Evolutionary conservation across 441 rosid genomes (phyloP).

Genomic region (Theobroma grandiflorum): DNA sequence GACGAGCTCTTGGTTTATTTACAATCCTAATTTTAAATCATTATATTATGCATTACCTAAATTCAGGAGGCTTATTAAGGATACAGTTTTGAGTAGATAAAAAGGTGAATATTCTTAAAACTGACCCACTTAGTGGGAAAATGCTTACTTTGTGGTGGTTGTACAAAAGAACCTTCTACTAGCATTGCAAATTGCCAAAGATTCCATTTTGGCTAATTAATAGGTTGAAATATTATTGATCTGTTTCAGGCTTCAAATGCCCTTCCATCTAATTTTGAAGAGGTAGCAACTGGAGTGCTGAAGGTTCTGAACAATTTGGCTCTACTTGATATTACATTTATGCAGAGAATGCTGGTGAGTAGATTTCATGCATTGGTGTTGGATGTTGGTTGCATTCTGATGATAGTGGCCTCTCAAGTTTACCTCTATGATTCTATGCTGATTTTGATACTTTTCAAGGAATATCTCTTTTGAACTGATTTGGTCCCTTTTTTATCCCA

Average conservation of each 20-base stretch:
- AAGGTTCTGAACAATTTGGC: constrained; percentile 84
- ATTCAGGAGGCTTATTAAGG: not conserved
- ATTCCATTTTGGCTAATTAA: not conserved
- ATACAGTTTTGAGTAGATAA: constrained; percentile 14
- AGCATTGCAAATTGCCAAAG: not conserved
- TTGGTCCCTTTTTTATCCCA: constrained; percentile 16
- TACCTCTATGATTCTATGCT: constrained; percentile 22
- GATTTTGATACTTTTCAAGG: constrained; percentile 11
- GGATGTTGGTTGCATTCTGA: constrained; percentile 16
- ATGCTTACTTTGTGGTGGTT: not conserved
- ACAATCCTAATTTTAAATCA: not conserved
- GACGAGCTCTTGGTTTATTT: no score
- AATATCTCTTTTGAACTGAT: not conserved
- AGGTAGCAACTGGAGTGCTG: constrained; percentile 81
- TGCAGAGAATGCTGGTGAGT: constrained; percentile 81
- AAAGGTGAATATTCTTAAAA: constrained; percentile 15
- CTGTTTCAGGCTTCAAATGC: constrained; percentile 59
- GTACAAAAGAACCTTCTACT: not conserved
- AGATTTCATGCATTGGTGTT: constrained; percentile 1
- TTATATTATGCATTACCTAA: not conserved
- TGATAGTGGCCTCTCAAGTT: constrained; percentile 25
- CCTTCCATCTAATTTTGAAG: constrained; percentile 85
- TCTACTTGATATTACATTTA: constrained; percentile 61
- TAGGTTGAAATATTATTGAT: not conserved
- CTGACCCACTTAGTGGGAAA: not conserved